Evolutionary conservation across 768 basidiomycete species (phyloP), one percentile per base, ranked within the genome.

Genomic region (Russula ochroleuca): DNA sequence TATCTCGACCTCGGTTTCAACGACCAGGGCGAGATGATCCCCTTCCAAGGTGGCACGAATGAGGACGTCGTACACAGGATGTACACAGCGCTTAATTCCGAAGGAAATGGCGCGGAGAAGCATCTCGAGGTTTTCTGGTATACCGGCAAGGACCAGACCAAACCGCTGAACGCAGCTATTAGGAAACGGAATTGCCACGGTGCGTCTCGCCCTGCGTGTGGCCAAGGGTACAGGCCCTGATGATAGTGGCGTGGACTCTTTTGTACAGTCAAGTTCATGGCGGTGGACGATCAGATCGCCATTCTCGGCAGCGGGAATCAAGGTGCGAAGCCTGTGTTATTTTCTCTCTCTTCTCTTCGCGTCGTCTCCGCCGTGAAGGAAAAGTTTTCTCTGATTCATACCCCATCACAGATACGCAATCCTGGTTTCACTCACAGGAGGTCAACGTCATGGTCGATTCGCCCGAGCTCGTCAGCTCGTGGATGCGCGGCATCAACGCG

Each of bases 241-340:
- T 63, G 48, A 35, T 57, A 21, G 17, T 52, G 53, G 15, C 33
- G 61, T 17, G 28, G 40, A 5, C 13, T 2, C 49, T 11, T 52
- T 68, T 9, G 13, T 23, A 19, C 64, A 79, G 80, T 87, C 70
- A 87, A 88, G 71, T 78, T 88, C 70, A 86, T 86, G 75, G 77
- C 81, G 40, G 79, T 87, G 63, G 88, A 89, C 70, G 83, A 83
- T 68, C 75, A 79, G 66, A 80, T 88, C 50, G 83, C 80, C 15
- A 88, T 90, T 63, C 77, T 80, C 21, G 88, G 87, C 10, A 89
- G 85, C 67, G 87, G 87, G 28, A 88, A 88, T 72, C 86, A 87
- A 70, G 82, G 80, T 79, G 61, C 57, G 72, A 17, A 25, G 6
- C 25, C 23, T 49, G 5, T 7, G 14, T 49, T 25, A 13, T 5